Evolutionary conservation across 768 basidiomycete species (phyloP), one percentile per base, ranked within the genome.

Genomic region (Kwoniella sp.): DNA sequence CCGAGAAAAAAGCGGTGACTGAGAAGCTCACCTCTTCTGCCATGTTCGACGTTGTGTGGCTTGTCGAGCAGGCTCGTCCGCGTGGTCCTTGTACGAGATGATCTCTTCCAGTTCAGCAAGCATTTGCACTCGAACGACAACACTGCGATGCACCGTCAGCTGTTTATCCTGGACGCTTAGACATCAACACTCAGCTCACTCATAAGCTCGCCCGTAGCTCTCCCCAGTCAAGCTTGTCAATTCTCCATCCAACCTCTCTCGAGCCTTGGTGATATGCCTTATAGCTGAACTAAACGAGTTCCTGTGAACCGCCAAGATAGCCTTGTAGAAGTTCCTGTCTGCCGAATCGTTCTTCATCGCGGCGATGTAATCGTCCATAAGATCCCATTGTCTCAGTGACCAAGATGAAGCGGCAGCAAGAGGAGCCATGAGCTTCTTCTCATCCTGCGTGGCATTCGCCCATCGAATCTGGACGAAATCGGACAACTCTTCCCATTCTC

Each of bases 61-160:
- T 72, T 94, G 93, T n/a, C 93, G 87, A 65, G 95, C 92, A 0
- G 92, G 89, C 76, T 96, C 92, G 79, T 98, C 95, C 23, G 89
- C 89, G 70, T 88, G 88, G 79, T 95, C 90, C 81, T 98, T 98
- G 83, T 93, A 98, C 45, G 87, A 83, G 65, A 99, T 96, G 73
- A 98, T 96, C 77, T 99, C 96, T 76, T 99, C 96, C 7, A 99
- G 84, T 77, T 99, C 96, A 1, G 95, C 93, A 15, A 99, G 85
- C 92, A 97, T 95, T 82, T 99, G 96, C 0, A 96, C 93, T 11
- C 96, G 90, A 61, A 99, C 94, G 85, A 98, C 90, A 31, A 91
- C 89, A 75, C 93, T 97, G 68, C n/a, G 25, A 28, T 23, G 11
- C n/a, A 57, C 2, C 61, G 17, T 72, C 50, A 71, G 66, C 63